Evolutionary conservation across 2,329 filamentous ascomycete species (phyloP).

Genomic region (Trichoderma sp.): DNA sequence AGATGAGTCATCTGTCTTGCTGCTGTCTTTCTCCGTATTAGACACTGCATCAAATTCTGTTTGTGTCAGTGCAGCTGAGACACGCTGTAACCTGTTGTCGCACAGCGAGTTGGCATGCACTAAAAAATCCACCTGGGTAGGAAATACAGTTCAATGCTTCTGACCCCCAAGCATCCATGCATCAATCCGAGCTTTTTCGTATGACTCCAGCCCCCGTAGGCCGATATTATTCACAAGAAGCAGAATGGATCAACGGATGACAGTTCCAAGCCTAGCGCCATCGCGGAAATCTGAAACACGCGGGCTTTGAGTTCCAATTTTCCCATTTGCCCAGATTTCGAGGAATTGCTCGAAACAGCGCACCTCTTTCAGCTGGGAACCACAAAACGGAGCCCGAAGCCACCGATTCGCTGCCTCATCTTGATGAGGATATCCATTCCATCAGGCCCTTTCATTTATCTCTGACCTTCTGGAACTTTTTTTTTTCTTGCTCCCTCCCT

Average conservation of each 20-base stretch:
- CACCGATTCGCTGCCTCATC: conserved; percentile 19
- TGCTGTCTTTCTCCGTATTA: neutral
- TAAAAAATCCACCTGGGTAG: neutral
- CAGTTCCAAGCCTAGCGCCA: conserved; percentile 13
- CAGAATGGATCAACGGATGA: neutral
- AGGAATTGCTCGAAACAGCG: neutral
- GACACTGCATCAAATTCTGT: neutral
- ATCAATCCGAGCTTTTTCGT: neutral
- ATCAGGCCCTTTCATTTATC: conserved; percentile 10
- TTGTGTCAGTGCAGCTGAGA: neutral
- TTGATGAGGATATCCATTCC: conserved; percentile 10
- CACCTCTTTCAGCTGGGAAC: neutral
- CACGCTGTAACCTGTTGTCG: neutral
- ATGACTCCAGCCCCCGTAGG: neutral
- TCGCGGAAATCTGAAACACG: conserved; percentile 17
- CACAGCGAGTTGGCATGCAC: neutral
- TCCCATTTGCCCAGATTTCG: neutral
- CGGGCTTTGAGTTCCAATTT: conserved; percentile 10
- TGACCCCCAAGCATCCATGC: neutral
- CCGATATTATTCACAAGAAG: neutral
- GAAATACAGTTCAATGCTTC: neutral
- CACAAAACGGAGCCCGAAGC: neutral
- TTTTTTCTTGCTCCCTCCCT: neutral
- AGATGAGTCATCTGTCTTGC: conserved; percentile 10
- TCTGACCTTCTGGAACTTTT: neutral